Conservation (phyloP, 768 basidiomycete species). For the Strobilomyces echinocephalus region DNA sequence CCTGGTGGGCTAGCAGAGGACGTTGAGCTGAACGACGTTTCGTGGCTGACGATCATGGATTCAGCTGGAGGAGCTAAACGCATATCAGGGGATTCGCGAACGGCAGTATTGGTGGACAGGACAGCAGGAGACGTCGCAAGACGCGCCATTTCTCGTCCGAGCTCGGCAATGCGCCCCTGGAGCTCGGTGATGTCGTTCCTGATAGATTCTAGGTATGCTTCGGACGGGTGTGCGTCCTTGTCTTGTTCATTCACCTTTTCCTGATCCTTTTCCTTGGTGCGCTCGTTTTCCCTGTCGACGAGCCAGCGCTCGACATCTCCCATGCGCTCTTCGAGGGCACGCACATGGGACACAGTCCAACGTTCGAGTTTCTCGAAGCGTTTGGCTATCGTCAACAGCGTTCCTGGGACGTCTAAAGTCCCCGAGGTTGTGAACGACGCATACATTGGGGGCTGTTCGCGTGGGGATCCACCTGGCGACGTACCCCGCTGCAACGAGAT, state of each 20-base stretch:
- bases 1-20: conserved; percentile 14
- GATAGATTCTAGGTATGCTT: conserved; percentile 46
- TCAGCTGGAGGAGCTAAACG: conserved; percentile 42
- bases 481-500: conserved; percentile 53
- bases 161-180: conserved; percentile 65
- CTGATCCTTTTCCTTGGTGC: conserved; percentile 40
- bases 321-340: conserved; percentile 88
- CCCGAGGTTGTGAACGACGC: conserved; percentile 71
- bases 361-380: conserved; percentile 88
- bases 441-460: conserved; percentile 65
- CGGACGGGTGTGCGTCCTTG: conserved; percentile 15
- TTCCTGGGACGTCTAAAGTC: conserved; percentile 68
- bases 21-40: conserved; percentile 21
- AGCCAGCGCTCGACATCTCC: conserved; percentile 88
- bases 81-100: conserved; percentile 42
- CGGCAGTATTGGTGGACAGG: conserved; percentile 44
- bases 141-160: conserved; percentile 78
- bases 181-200: conserved; percentile 69
- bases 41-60: conserved; percentile 38
- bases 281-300: conserved; percentile 75
- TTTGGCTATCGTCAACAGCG: conserved; percentile 63
- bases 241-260: conserved; percentile 5
- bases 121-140: conserved; percentile 49
- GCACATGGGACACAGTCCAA: conserved; percentile 85
- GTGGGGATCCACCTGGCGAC: conserved; percentile 35